phyloP scores from a whole-genome alignment of 1,284 basidiomycete genomes.

The Cryptococcus sp. region DNA sequence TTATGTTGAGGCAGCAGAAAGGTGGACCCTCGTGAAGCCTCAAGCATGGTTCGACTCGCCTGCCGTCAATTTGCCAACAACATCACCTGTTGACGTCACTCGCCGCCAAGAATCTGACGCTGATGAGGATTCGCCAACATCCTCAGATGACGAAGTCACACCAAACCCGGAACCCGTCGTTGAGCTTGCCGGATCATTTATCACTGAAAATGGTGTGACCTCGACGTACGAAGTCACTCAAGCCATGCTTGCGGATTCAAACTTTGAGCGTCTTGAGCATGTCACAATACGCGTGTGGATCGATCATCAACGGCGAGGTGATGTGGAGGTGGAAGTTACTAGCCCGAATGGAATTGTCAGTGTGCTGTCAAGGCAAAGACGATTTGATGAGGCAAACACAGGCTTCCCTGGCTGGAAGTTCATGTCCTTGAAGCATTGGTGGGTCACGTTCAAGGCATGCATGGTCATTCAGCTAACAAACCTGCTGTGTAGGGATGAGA shows the following conservation, averaged over 20 bases:
- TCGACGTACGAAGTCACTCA: constrained; percentile 71
- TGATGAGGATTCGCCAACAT: background rate
- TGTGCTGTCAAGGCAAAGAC: constrained; percentile 73
- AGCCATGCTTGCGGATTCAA: constrained; percentile 69
- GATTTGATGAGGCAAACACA: constrained; percentile 65
- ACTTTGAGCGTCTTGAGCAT: constrained; percentile 88
- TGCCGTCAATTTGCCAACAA: constrained; percentile 62
- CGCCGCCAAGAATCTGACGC: constrained; percentile 8
- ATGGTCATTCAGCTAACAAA: too few species aligned
- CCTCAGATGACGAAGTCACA: background rate
- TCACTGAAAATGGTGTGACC: constrained; percentile 67
- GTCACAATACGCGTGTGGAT: constrained; percentile 94
- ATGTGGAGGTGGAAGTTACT: constrained; percentile 85
- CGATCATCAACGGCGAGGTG: constrained; percentile 78
- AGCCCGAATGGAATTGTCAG: constrained; percentile 87
- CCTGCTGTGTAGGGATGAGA: constrained; percentile 72
- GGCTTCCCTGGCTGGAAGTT: constrained; percentile 96
- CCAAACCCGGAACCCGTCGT: constrained; percentile 24
- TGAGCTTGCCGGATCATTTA: constrained; percentile 48
- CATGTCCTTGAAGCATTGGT: constrained; percentile 99
- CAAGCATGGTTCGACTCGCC: constrained; percentile 85
- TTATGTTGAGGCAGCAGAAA: constrained; percentile 77
- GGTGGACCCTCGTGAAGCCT: constrained; percentile 88
- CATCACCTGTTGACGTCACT: constrained; percentile 11
- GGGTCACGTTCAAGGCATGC: constrained; percentile 36